These are phyloP conservation scores for Singerocomus inundabilis DNA, from an alignment of 1,284 basidiomycete species.

Conservation along the genomic window DNA sequence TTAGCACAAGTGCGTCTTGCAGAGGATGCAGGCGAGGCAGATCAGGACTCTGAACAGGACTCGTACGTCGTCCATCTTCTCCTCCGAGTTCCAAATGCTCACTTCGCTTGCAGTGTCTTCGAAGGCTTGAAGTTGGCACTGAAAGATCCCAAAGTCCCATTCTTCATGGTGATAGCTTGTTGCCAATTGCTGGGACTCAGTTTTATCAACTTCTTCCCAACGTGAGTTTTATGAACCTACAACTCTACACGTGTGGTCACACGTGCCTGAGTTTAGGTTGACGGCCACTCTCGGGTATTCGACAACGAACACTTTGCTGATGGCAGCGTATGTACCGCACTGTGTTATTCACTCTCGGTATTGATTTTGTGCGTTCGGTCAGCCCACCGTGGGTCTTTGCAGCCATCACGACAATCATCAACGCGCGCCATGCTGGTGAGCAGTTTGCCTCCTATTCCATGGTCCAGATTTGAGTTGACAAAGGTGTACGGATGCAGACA, in stretches of 20 bases:
- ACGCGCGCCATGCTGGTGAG: conserved; percentile 65
- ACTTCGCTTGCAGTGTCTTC: conserved; percentile 39
- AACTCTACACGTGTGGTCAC: neutral
- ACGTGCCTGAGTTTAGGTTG: conserved; percentile 39
- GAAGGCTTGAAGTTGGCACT: conserved; percentile 57
- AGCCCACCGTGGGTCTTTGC: too few species aligned
- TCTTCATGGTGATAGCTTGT: conserved; percentile 58
- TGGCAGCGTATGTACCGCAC: too few species aligned
- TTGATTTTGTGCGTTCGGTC: conserved; percentile 1
- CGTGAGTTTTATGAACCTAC: conserved; percentile 35
- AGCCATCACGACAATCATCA: too few species aligned
- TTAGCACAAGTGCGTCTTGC: conserved; percentile 71
- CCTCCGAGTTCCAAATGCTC: neutral
- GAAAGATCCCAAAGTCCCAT: too few species aligned
- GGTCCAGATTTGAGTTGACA: neutral
- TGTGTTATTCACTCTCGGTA: conserved; percentile 9
- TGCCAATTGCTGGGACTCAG: conserved; percentile 61
- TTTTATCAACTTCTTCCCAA: too few species aligned
- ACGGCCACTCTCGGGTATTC: conserved; percentile 67
- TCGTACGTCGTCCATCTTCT: conserved; percentile 42
- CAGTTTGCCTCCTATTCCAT: neutral
- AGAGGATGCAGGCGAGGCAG: conserved; percentile 75
- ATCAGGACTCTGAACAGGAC: conserved; percentile 54
- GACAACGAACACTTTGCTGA: too few species aligned
- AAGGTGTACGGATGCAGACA: conserved; percentile 36